Percentiles rank a stretch among this genome's conserved stretches.
These are phyloP conservation scores for Globisporangium barbulae DNA, from an alignment of 352 stramenopile genomes.

Conservation along the genomic window DNA sequence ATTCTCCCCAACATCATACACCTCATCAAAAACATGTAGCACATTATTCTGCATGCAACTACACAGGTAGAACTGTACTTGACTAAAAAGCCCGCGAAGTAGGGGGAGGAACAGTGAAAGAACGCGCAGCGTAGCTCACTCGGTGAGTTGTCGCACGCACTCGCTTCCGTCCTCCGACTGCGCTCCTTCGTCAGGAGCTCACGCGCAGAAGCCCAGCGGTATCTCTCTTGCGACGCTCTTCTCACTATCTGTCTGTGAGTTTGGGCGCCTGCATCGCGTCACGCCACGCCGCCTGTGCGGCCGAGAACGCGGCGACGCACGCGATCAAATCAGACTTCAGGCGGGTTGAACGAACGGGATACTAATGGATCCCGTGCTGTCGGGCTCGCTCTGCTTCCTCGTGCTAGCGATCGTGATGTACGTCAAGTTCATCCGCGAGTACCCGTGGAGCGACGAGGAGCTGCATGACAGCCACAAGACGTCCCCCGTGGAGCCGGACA, in stretches of 20 bases:
- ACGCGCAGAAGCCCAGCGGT: too few species aligned
- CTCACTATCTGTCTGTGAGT: neutral
- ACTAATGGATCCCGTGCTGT: constrained; percentile 81
- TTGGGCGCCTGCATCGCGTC: neutral
- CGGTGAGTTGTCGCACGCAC: neutral
- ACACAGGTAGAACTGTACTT: neutral
- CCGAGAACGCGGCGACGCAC: neutral
- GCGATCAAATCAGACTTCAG: constrained; percentile 1
- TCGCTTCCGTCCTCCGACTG: neutral
- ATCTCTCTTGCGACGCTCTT: neutral
- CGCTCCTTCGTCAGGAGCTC: too few species aligned
- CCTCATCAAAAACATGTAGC: too few species aligned
- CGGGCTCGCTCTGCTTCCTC: constrained; percentile 85
- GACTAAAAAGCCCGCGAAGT: neutral
- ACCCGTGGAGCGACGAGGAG: constrained; percentile 60
- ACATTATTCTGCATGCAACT: neutral
- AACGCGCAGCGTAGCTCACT: neutral
- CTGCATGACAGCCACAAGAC: constrained; percentile 47
- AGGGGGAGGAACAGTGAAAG: neutral
- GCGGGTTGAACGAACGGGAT: neutral
- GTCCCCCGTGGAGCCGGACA: constrained; percentile 62
- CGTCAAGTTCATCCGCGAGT: constrained; percentile 84
- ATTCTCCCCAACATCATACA: too few species aligned
- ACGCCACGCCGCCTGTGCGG: neutral
- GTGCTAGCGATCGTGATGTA: constrained; percentile 87